Percentiles rank a stretch among this genome's conserved stretches.
phyloP scores from a whole-genome alignment of 768 basidiomycete species.

The Gloeopeniophorella convolvens region DNA sequence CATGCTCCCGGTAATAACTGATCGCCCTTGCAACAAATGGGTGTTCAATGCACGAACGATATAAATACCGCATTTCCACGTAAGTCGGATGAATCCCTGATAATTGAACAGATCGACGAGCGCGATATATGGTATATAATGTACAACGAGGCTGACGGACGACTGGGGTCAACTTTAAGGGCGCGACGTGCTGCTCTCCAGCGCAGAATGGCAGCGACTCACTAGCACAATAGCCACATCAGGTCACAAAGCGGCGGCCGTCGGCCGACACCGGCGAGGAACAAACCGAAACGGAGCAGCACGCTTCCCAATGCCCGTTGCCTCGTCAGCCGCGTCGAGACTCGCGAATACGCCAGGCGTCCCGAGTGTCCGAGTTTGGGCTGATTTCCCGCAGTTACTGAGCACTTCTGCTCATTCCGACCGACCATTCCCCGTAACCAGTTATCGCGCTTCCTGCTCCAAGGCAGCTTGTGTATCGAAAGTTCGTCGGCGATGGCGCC shows the following conservation, averaged over 20 bases:
- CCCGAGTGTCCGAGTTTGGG: background rate
- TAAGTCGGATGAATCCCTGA: conserved; percentile 11
- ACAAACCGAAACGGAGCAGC: background rate
- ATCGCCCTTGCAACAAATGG: background rate
- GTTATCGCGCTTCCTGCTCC: background rate
- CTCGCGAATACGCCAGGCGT: background rate
- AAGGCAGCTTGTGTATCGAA: background rate
- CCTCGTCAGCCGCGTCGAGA: background rate
- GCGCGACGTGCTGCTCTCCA: conserved; percentile 6
- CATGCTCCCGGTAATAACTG: too few species aligned
- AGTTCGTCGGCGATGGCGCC: background rate
- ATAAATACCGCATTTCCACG: background rate
- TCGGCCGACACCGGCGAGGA: too few species aligned
- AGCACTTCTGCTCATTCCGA: conserved; percentile 17
- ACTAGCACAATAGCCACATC: too few species aligned
- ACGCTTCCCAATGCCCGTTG: background rate
- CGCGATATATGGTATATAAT: conserved; percentile 17
- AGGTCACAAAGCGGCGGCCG: too few species aligned
- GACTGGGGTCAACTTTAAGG: conserved; percentile 10
- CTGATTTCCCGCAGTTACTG: background rate
- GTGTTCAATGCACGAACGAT: conserved; percentile 10
- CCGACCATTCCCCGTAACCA: conserved; percentile 17
- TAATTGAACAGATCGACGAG: conserved; percentile 17
- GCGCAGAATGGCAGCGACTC: conserved; percentile 9
- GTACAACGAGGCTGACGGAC: conserved; percentile 17